These are phyloP conservation scores for Macrolepiota fuliginosa DNA, from an alignment of 768 basidiomycete species.

Conservation along the genomic window DNA sequence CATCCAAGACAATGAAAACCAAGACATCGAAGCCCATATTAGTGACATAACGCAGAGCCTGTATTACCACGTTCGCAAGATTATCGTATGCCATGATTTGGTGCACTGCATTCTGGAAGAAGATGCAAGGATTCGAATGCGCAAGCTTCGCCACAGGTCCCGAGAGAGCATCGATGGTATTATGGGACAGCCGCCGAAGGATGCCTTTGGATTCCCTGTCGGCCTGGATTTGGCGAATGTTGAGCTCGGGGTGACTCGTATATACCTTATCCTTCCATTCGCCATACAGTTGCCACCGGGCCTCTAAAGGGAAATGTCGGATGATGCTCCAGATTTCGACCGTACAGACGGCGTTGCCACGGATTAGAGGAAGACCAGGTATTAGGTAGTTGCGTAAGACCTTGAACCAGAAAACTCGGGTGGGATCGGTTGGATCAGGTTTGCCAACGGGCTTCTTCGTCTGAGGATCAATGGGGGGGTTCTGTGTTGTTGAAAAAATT, in stretches of 20 bases:
- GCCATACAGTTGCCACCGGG: constrained; percentile 90
- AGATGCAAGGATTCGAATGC: constrained; percentile 90
- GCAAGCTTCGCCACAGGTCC: constrained; percentile 90
- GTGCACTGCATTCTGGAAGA: constrained; percentile 85
- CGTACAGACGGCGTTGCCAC: constrained; percentile 84
- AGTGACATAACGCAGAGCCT: constrained; percentile 84
- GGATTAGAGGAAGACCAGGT: constrained; percentile 82
- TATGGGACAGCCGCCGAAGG: constrained; percentile 80
- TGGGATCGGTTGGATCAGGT: constrained; percentile 54
- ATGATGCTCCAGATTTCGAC: constrained; percentile 93
- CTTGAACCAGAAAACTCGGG: constrained; percentile 81
- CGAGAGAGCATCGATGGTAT: constrained; percentile 81
- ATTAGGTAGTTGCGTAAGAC: constrained; percentile 78
- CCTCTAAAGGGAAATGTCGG: constrained; percentile 69
- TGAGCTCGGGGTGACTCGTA: constrained; percentile 74
- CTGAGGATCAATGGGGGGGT: constrained; percentile 52
- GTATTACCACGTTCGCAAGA: constrained; percentile 84
- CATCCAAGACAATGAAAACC: constrained; percentile 83
- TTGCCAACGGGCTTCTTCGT: constrained; percentile 59
- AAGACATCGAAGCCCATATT: constrained; percentile 94
- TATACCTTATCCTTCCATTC: constrained; percentile 86
- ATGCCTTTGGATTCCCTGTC: constrained; percentile 88
- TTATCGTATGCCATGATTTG: constrained; percentile 98
- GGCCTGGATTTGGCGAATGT: constrained; percentile 77
- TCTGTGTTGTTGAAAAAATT: constrained; percentile 16